phyloP scores from a whole-genome alignment of 108 stramenopile species.

The Skeletonema costatum region DNA sequence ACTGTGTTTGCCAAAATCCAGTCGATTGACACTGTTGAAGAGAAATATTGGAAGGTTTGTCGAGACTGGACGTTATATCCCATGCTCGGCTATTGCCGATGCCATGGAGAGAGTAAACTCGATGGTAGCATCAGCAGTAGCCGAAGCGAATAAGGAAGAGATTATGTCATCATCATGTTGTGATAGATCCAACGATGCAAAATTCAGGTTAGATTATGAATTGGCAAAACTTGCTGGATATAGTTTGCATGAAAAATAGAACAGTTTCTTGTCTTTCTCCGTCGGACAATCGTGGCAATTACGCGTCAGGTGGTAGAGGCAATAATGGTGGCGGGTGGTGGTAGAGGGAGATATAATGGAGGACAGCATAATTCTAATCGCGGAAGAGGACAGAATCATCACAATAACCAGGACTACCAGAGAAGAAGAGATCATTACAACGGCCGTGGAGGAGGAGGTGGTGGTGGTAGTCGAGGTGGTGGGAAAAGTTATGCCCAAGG shows the following conservation, averaged over 20 bases:
- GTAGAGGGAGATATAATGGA: conserved; percentile 5
- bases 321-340: neutral
- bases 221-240: conserved; percentile 52
- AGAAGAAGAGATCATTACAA: neutral
- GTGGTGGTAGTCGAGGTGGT: neutral
- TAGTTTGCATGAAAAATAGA: conserved; percentile 41
- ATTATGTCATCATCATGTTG: neutral
- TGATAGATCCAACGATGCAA: conserved; percentile 23
- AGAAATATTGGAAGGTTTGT: conserved; percentile 66
- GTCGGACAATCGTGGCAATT: neutral
- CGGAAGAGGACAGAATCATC: neutral
- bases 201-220: conserved; percentile 50
- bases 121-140: conserved; percentile 39
- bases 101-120: conserved; percentile 54
- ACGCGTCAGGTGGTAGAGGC: neutral
- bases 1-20: conserved; percentile 45
- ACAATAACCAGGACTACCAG: neutral
- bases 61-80: conserved; percentile 72
- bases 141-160: conserved; percentile 32
- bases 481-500: neutral
- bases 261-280: conserved; percentile 32
- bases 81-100: conserved; percentile 62
- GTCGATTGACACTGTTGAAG: conserved; percentile 41
- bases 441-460: neutral
- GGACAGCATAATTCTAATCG: neutral